Conservation (phyloP, 768 basidiomycete genomes). For the Postia placenta region DNA sequence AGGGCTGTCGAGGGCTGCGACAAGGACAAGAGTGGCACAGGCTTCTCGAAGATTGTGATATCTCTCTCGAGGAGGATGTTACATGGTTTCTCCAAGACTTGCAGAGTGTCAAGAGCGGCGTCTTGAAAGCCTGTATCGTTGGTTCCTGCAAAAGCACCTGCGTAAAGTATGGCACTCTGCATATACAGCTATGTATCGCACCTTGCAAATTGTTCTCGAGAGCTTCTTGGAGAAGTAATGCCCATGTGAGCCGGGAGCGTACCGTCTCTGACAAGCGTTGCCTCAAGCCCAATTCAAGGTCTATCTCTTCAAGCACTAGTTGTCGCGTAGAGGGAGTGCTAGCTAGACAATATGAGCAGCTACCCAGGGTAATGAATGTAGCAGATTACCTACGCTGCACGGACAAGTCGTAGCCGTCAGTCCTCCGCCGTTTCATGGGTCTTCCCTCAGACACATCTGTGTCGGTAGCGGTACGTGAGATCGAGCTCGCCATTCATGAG, state of each 20-base stretch:
- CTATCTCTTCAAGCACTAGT: constrained; percentile 33
- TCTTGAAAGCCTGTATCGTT: constrained; percentile 32
- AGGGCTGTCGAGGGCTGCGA: constrained; percentile 12
- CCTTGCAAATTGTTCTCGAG: constrained; percentile 18
- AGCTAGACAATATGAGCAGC: neutral
- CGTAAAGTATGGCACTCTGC: neutral
- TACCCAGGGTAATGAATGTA: neutral
- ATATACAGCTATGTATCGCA: constrained; percentile 6
- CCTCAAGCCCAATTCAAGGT: constrained; percentile 38
- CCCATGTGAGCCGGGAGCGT: constrained; percentile 42
- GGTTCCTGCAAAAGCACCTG: too few species aligned
- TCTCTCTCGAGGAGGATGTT: constrained; percentile 32
- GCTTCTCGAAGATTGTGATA: constrained; percentile 14
- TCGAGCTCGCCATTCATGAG: too few species aligned
- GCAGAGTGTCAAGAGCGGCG: constrained; percentile 37
- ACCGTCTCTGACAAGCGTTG: constrained; percentile 35
- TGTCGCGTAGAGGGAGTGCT: constrained; percentile 10
- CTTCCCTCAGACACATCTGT: neutral
- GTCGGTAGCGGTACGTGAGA: too few species aligned
- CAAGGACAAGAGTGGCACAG: constrained; percentile 16
- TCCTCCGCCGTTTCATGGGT: neutral
- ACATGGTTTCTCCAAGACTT: constrained; percentile 33
- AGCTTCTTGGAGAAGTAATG: constrained; percentile 32
- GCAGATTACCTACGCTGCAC: neutral
- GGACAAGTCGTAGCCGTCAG: neutral